Evolutionary conservation across 331 rosid genomes (phyloP), one percentile per base, ranked within the genome.

Genomic region (Ulmus americana): DNA sequence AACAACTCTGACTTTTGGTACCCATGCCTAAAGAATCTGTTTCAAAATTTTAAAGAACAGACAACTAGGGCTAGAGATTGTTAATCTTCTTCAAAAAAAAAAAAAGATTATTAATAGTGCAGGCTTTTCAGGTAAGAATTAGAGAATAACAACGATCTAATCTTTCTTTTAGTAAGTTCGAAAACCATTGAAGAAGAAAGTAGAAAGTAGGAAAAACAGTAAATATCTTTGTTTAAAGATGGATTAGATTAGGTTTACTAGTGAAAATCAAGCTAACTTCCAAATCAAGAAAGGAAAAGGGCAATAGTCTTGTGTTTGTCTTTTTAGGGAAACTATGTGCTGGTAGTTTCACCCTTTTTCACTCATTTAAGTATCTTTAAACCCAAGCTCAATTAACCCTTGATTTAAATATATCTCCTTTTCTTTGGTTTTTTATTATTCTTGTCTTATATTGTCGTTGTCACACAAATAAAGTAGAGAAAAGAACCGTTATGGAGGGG

Each of bases 251-350:
- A 14, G 15, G 18, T 50, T 3, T 14, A 62, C 22, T 44, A 16
- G 51, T 45, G 45, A 55, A 57, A 55, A 45, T 39, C 11, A 28
- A 42, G 47, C 42, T 41, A 54, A 15, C 64, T 61, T 61, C 61
- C 74, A 39, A 67, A 45, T 61, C 11, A 16, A 54, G 64, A 39
- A 39, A 54, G 50, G 28, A 61, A 68, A 61, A 68, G 10, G 45
- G 46, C 18, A 55, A 71, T 54, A 54, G 44, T 45, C 28, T 52
- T 60, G 7, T 45, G 68, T 10, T 15, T 53, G 14, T 20, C 65
- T 57, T 71, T 20, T 22, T 46, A 18, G 35, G 53, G 57, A 20
- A 62, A 64, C 48, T 22, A 72, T 45, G 11, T 39, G 52, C 43
- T 47, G 40, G 54, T n/a, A 55, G 59, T 72, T 47, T 46, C 58